Conservation (phyloP, 306 rosid species). For the Mimosa bimucronata region DNA sequence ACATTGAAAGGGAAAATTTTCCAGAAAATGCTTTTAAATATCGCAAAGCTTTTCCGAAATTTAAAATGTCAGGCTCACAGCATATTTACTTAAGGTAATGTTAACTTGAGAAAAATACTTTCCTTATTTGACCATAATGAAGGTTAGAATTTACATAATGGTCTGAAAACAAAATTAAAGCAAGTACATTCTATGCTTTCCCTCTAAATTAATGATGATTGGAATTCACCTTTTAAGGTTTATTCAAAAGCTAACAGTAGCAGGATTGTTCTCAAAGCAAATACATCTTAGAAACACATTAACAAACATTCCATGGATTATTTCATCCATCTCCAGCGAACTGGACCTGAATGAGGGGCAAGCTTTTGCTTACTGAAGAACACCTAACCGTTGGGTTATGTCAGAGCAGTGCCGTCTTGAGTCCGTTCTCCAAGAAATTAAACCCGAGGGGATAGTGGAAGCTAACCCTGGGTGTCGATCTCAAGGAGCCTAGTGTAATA, state of each 20-base stretch:
- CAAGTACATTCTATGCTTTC: background rate
- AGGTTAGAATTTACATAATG: background rate
- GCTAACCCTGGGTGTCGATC: too few relatives aligned
- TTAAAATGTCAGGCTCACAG: background rate
- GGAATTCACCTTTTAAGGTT: background rate
- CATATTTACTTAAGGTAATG: background rate
- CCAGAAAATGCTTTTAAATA: background rate
- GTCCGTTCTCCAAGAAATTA: too few relatives aligned
- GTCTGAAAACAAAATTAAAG: background rate
- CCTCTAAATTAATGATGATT: background rate
- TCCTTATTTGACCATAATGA: background rate
- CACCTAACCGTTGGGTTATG: too few relatives aligned
- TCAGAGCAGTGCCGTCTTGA: too few relatives aligned
- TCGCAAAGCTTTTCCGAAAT: background rate
- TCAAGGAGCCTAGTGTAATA: too few relatives aligned
- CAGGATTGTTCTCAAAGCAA: background rate
- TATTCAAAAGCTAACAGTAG: background rate
- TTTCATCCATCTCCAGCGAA: slow-evolving; percentile 79
- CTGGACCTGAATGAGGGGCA: slow-evolving; percentile 70
- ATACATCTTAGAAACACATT: too few relatives aligned
- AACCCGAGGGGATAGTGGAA: too few relatives aligned
- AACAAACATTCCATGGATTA: background rate
- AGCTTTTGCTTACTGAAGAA: slow-evolving; percentile 28
- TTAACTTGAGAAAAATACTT: background rate
- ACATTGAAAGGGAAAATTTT: background rate